phyloP scores from a whole-genome alignment of 1,284 basidiomycete species.

The Phellopilus nigrolimitatus region DNA sequence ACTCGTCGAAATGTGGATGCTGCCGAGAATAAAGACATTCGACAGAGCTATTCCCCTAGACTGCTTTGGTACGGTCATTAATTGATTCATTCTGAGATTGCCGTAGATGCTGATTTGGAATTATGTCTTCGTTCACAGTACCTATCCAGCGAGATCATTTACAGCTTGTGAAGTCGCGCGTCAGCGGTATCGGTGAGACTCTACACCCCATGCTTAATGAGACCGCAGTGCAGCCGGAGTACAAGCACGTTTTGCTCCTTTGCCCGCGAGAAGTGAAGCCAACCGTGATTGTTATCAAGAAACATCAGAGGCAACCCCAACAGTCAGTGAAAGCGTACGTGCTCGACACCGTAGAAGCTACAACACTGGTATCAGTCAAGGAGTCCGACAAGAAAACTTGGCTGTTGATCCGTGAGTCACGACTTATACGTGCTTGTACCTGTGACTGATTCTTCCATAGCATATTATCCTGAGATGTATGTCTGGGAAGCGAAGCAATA shows the following conservation, averaged over 20 bases:
- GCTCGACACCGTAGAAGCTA: constrained; percentile 2
- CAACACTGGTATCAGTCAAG: constrained; percentile 17
- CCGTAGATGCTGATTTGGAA: not conserved
- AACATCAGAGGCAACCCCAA: constrained; percentile 9
- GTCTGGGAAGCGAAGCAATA: constrained; percentile 16
- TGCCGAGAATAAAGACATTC: constrained; percentile 5
- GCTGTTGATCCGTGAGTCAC: constrained; percentile 17
- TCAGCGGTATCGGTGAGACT: not conserved
- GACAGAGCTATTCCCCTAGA: constrained; percentile 13
- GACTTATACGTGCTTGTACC: not conserved
- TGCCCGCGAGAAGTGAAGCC: constrained; percentile 16
- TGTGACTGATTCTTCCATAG: constrained; percentile 2
- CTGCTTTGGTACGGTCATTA: constrained; percentile 9
- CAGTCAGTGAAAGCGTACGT: constrained; percentile 16
- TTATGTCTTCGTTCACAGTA: not conserved
- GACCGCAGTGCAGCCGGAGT: constrained; percentile 1
- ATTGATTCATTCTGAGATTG: not conserved
- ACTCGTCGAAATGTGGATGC: constrained; percentile 16
- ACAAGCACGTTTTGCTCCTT: constrained; percentile 18
- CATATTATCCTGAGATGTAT: constrained; percentile 12
- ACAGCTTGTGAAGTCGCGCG: constrained; percentile 7
- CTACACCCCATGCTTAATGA: not conserved
- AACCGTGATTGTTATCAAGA: constrained; percentile 6
- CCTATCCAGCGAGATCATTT: constrained; percentile 11
- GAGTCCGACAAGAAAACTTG: constrained; percentile 5